Evolutionary conservation across 1,139 yeast genomes (phyloP).

Genomic region (Hansenula anomala): DNA sequence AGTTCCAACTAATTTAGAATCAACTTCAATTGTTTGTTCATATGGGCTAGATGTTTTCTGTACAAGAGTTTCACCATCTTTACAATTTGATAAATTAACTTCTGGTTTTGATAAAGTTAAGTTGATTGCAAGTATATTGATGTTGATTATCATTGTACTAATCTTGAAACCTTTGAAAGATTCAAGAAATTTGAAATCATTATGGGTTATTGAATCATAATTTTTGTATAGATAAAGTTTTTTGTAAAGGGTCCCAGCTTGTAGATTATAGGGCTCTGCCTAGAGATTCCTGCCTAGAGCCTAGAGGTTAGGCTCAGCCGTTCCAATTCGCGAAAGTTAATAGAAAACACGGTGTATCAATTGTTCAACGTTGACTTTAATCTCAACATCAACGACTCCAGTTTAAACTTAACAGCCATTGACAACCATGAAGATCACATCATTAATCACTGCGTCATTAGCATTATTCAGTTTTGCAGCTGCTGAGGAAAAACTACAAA

Average conservation of each 20-base stretch:
- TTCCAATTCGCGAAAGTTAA: too few species aligned
- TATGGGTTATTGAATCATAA: conserved; percentile 27
- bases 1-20: conserved; percentile 70
- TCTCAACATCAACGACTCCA: too few species aligned
- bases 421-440: neutral
- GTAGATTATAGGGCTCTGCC: too few species aligned
- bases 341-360: too few species aligned
- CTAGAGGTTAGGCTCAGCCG: too few species aligned
- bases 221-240: too few species aligned
- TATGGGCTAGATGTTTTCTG: conserved; percentile 71
- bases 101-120: conserved; percentile 63
- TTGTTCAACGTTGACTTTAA: too few species aligned
- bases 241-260: too few species aligned
- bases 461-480: neutral
- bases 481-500: conserved; percentile 20
- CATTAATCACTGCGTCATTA: neutral
- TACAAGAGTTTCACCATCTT: conserved; percentile 74
- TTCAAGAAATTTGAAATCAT: conserved; percentile 37
- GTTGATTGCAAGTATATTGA: conserved; percentile 54
- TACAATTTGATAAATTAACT: conserved; percentile 74
- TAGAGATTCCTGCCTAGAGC: too few species aligned
- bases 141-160: conserved; percentile 42
- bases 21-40: conserved; percentile 70
- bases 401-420: too few species aligned
- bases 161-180: conserved; percentile 57